Base-by-base conservation (phyloP, 192 early-diverging fungal genomes). In the Endogone sp. region DNA sequence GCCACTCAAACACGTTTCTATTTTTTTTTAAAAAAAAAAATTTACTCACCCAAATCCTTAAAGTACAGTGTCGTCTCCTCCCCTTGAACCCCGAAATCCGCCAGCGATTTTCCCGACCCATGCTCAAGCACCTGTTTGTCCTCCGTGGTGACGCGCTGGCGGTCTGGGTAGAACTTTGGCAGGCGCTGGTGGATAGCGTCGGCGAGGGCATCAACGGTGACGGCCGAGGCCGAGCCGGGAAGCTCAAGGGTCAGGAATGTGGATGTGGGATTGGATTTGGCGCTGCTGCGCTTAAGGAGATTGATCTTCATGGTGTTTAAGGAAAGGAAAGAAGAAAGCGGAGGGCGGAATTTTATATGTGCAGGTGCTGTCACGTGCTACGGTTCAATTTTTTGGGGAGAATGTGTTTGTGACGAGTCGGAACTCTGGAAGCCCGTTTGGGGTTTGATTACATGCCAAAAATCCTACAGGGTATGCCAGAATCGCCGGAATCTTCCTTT, bases 61-160 rank as follows among this genome's bases (percentile, higher is more conserved):
- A 92, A 82, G 8, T 74, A 92, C 75, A 4, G 77, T 82, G 66
- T 82, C 88, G 31, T 82, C 37, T 49, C 37, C 16, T 49, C 86
- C 32, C 90, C 83, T n/a, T 82, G 79, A 63, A 95, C 76, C 29
- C 74, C 82, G 69, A 88, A 89, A 27, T 86, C 80, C 28, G 85
- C 72, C 57, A 98, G 74, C 16, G 64, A 26, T 29, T 82, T 81
- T 8, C 0, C 22, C 59, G 8, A 16, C 55, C 83, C 83, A 25
- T 77, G 69, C 49, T 90, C 78, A 3, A 90, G 73, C 0, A 77
- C 76, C 60, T 86, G 82, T 70, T 89, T 86, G 58, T 89, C 89
- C 63, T 71, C 78, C 4, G 81, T 82, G 9, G 93, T 92, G 75
- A 98, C 74, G 37, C 95, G 87, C 76, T 98, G 95, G 66, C 95